Evolutionary conservation across 495 filamentous ascomycete genomes (phyloP).

Genomic region (Xylaria curta): DNA sequence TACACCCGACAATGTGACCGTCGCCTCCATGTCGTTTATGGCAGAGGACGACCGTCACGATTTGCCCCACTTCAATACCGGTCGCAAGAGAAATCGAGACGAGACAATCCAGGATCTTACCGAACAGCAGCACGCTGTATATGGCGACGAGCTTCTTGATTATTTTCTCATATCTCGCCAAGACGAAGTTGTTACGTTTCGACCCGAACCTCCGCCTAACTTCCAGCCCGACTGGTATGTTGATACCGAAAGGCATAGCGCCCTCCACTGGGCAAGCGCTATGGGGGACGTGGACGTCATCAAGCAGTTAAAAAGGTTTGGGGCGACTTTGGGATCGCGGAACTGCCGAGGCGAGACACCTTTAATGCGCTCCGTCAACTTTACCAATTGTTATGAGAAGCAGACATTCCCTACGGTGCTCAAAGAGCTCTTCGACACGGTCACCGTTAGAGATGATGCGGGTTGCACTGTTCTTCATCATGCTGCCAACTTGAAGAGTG

Average conservation of each 20-base stretch:
- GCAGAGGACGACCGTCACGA: constrained; percentile 79
- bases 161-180: constrained; percentile 88
- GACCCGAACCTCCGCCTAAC: constrained; percentile 78
- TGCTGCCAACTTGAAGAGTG: constrained; percentile 81
- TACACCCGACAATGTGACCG: constrained; percentile 77
- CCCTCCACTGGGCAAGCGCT: constrained; percentile 95
- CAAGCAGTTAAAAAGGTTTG: constrained; percentile 77
- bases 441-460: constrained; percentile 75
- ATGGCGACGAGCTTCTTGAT: constrained; percentile 89
- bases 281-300: constrained; percentile 97
- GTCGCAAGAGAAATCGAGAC: constrained; percentile 80
- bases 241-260: constrained; percentile 86
- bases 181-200: constrained; percentile 67
- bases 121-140: constrained; percentile 85
- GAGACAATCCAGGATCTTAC: constrained; percentile 68
- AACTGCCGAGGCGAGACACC: constrained; percentile 90
- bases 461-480: constrained; percentile 91
- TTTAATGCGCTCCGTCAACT: constrained; percentile 90
- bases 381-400: constrained; percentile 95
- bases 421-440: constrained; percentile 75
- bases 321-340: constrained; percentile 68
- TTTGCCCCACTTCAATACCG: constrained; percentile 67
- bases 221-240: constrained; percentile 89
- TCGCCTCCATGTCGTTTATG: constrained; percentile 81
- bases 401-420: constrained; percentile 82